phyloP scores from a whole-genome alignment of 768 basidiomycete species.

The Mycena galericulata region DNA sequence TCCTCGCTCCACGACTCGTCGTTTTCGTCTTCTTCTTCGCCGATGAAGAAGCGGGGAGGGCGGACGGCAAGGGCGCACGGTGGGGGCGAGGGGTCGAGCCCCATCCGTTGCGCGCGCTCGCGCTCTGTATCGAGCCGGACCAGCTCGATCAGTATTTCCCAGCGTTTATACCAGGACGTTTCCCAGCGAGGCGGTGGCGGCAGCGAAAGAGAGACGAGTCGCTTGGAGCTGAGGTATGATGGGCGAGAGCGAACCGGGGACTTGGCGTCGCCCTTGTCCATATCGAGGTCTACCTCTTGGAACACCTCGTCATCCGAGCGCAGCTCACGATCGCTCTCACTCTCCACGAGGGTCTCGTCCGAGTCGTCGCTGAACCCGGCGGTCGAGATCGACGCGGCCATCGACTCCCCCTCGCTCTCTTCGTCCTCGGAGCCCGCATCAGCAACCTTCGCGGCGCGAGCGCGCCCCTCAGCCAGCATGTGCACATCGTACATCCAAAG shows the following conservation, averaged over 20 bases:
- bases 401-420: constrained; percentile 48
- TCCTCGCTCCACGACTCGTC: constrained; percentile 32
- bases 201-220: neutral
- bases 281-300: constrained; percentile 29
- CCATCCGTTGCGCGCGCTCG: constrained; percentile 2
- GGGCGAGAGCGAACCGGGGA: neutral
- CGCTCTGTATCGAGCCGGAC: constrained; percentile 46
- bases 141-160: constrained; percentile 63
- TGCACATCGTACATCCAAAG: constrained; percentile 74
- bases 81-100: neutral
- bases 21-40: constrained; percentile 23
- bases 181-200: constrained; percentile 51
- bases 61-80: constrained; percentile 4
- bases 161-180: constrained; percentile 64
- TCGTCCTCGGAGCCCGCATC: constrained; percentile 42
- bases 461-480: constrained; percentile 38
- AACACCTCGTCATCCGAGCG: constrained; percentile 28
- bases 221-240: constrained; percentile 19
- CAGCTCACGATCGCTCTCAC: constrained; percentile 53
- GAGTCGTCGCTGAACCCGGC: constrained; percentile 60
- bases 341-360: constrained; percentile 69
- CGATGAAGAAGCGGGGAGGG: constrained; percentile 33
- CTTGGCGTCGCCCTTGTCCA: neutral
- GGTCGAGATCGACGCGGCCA: constrained; percentile 45
- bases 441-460: neutral